phyloP scores from a whole-genome alignment of 345 rosid genomes.

The Rhizophora mangle region DNA sequence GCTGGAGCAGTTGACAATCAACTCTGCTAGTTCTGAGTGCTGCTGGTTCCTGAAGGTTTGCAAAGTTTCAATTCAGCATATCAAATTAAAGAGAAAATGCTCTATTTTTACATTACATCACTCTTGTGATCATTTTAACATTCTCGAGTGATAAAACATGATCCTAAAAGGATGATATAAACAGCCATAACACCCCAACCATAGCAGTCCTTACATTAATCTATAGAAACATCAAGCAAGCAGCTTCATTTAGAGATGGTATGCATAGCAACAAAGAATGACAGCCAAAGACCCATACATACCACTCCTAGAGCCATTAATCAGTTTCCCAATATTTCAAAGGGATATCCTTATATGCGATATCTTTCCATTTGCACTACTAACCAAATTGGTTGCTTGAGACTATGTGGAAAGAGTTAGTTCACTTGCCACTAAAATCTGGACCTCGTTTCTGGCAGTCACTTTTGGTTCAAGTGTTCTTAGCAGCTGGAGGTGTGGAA shows the following conservation, averaged over 20 bases:
- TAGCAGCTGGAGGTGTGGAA: conserved; percentile 50
- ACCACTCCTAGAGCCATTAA: conserved; percentile 79
- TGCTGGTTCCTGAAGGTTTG: conserved; percentile 39
- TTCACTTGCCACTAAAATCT: conserved; percentile 30
- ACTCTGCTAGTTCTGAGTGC: conserved; percentile 29
- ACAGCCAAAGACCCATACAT: too few species aligned
- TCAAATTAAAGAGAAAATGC: too few species aligned
- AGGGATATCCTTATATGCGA: conserved; percentile 77
- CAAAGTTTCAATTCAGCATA: background rate
- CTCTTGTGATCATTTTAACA: too few species aligned
- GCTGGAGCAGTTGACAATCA: conserved; percentile 34
- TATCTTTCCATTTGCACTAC: conserved; percentile 47
- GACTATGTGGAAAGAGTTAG: conserved; percentile 38
- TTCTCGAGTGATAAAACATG: too few species aligned
- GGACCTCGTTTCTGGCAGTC: conserved; percentile 40
- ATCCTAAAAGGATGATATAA: too few species aligned
- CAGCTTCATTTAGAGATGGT: background rate
- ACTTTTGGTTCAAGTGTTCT: conserved; percentile 50
- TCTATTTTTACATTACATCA: too few species aligned
- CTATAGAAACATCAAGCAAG: too few species aligned
- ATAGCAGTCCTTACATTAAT: too few species aligned
- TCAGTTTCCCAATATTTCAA: conserved; percentile 81
- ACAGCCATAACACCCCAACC: too few species aligned
- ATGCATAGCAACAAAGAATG: conserved; percentile 13
- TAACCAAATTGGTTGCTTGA: conserved; percentile 7